These are phyloP conservation scores for Lasiodiplodia sp. DNA, from an alignment of 2,329 filamentous ascomycete species.

Conservation along the genomic window DNA sequence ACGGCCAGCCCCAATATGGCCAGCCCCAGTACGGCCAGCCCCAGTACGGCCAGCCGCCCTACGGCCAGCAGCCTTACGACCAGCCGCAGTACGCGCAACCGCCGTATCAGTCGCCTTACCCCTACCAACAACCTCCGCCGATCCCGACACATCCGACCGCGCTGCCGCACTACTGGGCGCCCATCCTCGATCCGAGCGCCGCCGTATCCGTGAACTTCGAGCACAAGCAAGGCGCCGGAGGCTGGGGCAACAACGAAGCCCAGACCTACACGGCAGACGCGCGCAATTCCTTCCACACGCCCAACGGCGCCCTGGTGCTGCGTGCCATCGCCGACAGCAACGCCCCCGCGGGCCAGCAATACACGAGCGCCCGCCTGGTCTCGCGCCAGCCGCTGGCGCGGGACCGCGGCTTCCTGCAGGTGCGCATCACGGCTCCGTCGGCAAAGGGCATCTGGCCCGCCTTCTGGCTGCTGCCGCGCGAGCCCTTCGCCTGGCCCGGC, in stretches of 20 bases:
- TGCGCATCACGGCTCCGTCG: conserved; percentile 60
- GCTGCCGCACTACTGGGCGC: conserved; percentile 59
- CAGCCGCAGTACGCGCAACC: conserved; percentile 40
- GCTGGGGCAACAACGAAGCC: conserved; percentile 69
- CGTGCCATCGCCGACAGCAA: conserved; percentile 55
- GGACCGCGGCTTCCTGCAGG: conserved; percentile 61
- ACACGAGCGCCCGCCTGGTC: conserved; percentile 64
- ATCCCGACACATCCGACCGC: conserved; percentile 37
- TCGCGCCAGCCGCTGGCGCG: conserved; percentile 60
- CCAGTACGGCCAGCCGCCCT: conserved; percentile 35
- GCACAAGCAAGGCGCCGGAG: conserved; percentile 63
- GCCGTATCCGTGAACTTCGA: conserved; percentile 61
- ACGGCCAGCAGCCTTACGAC: conserved; percentile 35
- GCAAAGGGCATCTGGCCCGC: conserved; percentile 67
- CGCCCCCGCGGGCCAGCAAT: conserved; percentile 48
- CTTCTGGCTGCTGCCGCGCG: conserved; percentile 66
- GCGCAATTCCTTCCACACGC: conserved; percentile 63
- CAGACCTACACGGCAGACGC: conserved; percentile 62
- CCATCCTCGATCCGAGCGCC: conserved; percentile 56
- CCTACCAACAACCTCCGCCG: conserved; percentile 40
- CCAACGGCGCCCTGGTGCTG: conserved; percentile 60
- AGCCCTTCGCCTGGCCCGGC: conserved; percentile 65
- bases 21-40: too few species aligned
- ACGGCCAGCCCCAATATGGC: conserved; percentile 36
- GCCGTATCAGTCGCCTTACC: conserved; percentile 32